phyloP scores from a whole-genome alignment of 2,329 filamentous ascomycete species.

The Fusarium setosum region DNA sequence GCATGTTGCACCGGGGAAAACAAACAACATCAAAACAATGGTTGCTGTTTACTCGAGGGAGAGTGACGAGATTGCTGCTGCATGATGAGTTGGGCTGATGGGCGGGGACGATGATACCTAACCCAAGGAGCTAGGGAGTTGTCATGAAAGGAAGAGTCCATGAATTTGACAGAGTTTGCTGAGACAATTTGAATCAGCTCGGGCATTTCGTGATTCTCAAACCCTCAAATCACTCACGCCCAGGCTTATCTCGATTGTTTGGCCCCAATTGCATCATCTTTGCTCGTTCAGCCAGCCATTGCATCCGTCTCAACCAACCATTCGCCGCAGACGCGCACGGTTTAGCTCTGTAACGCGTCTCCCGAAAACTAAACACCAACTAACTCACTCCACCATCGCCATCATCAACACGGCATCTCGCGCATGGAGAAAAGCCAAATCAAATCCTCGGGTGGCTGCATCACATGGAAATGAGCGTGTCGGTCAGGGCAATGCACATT shows the following conservation, averaged over 20 bases:
- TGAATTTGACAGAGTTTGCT: background rate
- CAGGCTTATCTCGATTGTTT: background rate
- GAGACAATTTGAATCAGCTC: background rate
- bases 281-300: slow-evolving; percentile 24
- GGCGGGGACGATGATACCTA: slow-evolving; percentile 3
- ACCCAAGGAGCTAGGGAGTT: background rate
- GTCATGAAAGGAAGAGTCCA: too few species aligned
- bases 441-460: background rate
- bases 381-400: slow-evolving; percentile 10
- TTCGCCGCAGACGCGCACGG: slow-evolving; percentile 16
- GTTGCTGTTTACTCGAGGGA: slow-evolving; percentile 36
- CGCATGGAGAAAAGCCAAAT: slow-evolving; percentile 16
- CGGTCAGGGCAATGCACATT: too few species aligned
- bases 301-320: slow-evolving; percentile 17
- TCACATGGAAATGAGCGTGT: background rate
- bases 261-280: slow-evolving; percentile 10
- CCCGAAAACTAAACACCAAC: slow-evolving; percentile 26
- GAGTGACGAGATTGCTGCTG: slow-evolving; percentile 19
- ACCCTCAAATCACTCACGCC: background rate
- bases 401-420: slow-evolving; percentile 32
- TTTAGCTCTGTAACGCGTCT: slow-evolving; percentile 26
- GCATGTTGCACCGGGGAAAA: slow-evolving; percentile 3
- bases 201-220: background rate
- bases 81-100: slow-evolving; percentile 32
- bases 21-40: slow-evolving; percentile 18